Base-by-base conservation (phyloP, 192 early-diverging fungal genomes). In the Podila epicladia region DNA sequence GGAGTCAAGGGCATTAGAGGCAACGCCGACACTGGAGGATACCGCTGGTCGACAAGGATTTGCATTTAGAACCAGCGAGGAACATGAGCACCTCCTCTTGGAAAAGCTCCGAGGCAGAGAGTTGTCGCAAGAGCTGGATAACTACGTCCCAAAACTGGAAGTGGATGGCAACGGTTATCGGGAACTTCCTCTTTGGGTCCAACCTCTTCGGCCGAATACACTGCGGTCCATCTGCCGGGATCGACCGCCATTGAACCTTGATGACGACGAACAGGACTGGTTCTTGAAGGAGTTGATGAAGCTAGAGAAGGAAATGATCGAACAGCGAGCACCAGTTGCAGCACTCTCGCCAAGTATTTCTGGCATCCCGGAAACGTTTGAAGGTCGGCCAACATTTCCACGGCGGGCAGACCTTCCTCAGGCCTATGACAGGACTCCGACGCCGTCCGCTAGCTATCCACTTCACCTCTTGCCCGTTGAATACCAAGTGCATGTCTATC, bases 401-500 rank as follows among this genome's bases (percentile, higher is more conserved):
- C 5, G 29, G 5, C 55, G 57, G 6, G 5, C 20, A 12, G 64
- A 66, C 11, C 62, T 71, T 26, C 68, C 64, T 0, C 12, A 41
- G 6, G 41, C 67, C 9, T 11, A 50, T 33, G 48, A 71, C 7
- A 31, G 8, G 3, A 51, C 24, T 0, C 32, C 53, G 9, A 71
- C 49, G 9, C 75, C 75, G 9, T 71, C 75, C 12, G 75, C 45
- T 12, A n/a, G 48, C 33, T 67, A 67, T 20, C 75, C 75, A 8
- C 22, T 71, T n/a, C 62, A 77, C 20, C 51, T 71, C 17, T 17
- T 77, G 48, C 75, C 75, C 0, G 9, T 11, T 4, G 75, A 77
- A 37, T 70, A 51, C 33, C 74, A 77, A 35, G 75, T 77, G 11
- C 75, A 77, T 29, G 75, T 77, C 24, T 77, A 67, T 32, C 75